Evolutionary conservation across 2,329 filamentous ascomycete species (phyloP).

Genomic region (Coleophoma eucalyptorum): DNA sequence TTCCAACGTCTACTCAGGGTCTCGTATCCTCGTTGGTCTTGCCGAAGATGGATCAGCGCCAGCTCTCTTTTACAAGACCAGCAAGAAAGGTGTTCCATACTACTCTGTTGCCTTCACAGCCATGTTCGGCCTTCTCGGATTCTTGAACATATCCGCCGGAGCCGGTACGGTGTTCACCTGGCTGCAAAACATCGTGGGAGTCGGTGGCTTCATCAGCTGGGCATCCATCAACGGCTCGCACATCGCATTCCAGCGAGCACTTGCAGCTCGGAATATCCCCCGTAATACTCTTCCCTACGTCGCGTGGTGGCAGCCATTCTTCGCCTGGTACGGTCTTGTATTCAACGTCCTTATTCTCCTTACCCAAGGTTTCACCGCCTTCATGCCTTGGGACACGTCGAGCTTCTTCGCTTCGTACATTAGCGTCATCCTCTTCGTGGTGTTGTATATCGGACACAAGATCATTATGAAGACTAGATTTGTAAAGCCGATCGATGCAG

Average conservation of each 20-base stretch:
- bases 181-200: constrained; percentile 67
- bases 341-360: constrained; percentile 62
- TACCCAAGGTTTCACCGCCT: constrained; percentile 67
- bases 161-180: constrained; percentile 65
- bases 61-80: constrained; percentile 53
- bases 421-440: constrained; percentile 59
- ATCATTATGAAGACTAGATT: constrained; percentile 29
- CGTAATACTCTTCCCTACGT: constrained; percentile 56
- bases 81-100: constrained; percentile 59
- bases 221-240: constrained; percentile 61
- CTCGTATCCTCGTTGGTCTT: constrained; percentile 63
- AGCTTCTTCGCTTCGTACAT: constrained; percentile 63
- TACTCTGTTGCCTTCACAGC: constrained; percentile 53
- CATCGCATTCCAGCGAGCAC: constrained; percentile 60
- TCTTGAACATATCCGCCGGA: constrained; percentile 59
- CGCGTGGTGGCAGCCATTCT: constrained; percentile 58
- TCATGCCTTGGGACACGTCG: constrained; percentile 57
- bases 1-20: constrained; percentile 72
- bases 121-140: constrained; percentile 59
- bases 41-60: constrained; percentile 63
- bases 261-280: constrained; percentile 51
- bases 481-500: constrained; percentile 34
- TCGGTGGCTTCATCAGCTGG: constrained; percentile 70
- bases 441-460: constrained; percentile 60
- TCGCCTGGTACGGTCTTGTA: constrained; percentile 62